Conservation (phyloP, 805 yeast genomes). For the Kodamaea neixiangensis region DNA sequence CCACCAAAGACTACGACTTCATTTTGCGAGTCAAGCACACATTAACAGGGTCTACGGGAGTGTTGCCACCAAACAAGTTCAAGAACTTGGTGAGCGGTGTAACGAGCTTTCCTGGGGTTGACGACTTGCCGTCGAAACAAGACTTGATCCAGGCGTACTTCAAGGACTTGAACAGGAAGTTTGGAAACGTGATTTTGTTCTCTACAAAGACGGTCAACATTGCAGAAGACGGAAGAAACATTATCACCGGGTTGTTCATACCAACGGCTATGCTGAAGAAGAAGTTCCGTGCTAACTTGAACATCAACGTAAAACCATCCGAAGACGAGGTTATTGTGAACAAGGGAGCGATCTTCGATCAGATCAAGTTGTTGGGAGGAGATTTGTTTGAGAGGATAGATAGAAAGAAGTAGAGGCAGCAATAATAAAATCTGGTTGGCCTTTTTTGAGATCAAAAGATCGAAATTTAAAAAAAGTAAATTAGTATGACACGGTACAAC, state of each 20-base stretch:
- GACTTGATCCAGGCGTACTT: conserved; percentile 66
- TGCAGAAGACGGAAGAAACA: conserved; percentile 56
- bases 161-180: conserved; percentile 61
- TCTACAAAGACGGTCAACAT: conserved; percentile 59
- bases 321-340: conserved; percentile 60
- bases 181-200: conserved; percentile 67
- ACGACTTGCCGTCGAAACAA: conserved; percentile 45
- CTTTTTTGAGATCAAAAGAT: background rate
- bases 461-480: background rate
- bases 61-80: conserved; percentile 53
- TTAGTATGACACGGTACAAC: conserved; percentile 4
- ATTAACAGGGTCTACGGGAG: conserved; percentile 50
- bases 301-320: conserved; percentile 68
- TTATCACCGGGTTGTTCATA: conserved; percentile 79
- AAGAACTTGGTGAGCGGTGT: conserved; percentile 57
- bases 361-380: conserved; percentile 69
- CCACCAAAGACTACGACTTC: conserved; percentile 82
- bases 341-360: conserved; percentile 70
- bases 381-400: conserved; percentile 51
- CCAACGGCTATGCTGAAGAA: conserved; percentile 60
- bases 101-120: conserved; percentile 41
- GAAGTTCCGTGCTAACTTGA: conserved; percentile 78
- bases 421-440: background rate
- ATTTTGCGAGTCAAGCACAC: conserved; percentile 57
- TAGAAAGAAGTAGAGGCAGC: background rate